Evolutionary conservation across 1,284 basidiomycete species (phyloP).

Genomic region (Moesziomyces sp.): DNA sequence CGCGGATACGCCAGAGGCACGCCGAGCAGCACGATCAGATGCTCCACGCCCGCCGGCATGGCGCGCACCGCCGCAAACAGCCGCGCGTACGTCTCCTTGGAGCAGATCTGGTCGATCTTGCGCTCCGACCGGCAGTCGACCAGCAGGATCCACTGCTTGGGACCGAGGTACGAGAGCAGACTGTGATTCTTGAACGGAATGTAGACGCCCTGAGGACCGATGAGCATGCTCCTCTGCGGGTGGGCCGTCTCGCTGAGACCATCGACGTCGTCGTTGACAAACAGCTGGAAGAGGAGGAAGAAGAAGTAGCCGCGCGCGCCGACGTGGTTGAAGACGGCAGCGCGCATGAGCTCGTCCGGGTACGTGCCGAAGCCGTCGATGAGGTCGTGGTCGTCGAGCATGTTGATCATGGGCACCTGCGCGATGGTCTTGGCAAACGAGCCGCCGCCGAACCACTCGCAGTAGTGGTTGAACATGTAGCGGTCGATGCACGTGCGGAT

Average conservation of each 20-base stretch:
- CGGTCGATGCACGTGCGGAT: conserved; percentile 84
- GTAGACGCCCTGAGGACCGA: conserved; percentile 59
- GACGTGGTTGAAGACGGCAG: conserved; percentile 61
- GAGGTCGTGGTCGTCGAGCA: conserved; percentile 75
- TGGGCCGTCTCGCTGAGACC: conserved; percentile 46
- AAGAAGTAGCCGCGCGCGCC: conserved; percentile 61
- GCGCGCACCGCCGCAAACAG: conserved; percentile 52
- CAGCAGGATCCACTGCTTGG: conserved; percentile 63
- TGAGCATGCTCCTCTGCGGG: conserved; percentile 53
- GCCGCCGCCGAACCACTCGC: conserved; percentile 79
- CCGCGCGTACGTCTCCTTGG: conserved; percentile 55
- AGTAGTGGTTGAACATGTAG: conserved; percentile 81
- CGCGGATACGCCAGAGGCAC: conserved; percentile 67
- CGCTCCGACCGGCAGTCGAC: conserved; percentile 66
- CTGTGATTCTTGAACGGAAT: conserved; percentile 63
- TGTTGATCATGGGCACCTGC: conserved; percentile 79
- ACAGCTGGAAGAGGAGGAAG: conserved; percentile 67
- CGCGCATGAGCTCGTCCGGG: conserved; percentile 60
- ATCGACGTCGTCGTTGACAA: conserved; percentile 60
- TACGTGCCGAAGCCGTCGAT: conserved; percentile 93
- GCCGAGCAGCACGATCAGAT: conserved; percentile 65
- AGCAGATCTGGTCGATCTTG: conserved; percentile 63
- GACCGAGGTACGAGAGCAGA: conserved; percentile 62
- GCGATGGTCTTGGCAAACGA: conserved; percentile 92
- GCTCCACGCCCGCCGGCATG: conserved; percentile 60